Evolutionary conservation across 495 filamentous ascomycete species (phyloP).

Genomic region (Podospora pseudocomata): DNA sequence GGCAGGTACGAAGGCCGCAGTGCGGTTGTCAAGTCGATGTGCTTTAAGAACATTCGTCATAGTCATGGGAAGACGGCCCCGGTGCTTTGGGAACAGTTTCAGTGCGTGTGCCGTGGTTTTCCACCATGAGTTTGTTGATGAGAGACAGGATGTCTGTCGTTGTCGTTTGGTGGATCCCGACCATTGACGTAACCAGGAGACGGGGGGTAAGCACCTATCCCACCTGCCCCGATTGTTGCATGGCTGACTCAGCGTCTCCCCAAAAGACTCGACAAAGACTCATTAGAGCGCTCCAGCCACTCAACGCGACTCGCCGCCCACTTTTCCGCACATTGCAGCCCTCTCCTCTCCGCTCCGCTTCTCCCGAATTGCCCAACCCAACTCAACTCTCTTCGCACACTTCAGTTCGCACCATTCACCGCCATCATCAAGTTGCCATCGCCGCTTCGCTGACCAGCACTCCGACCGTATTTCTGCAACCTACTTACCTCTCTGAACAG

Average conservation of each 20-base stretch:
- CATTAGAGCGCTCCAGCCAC: background rate
- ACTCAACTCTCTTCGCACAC: background rate
- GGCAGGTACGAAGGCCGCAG: conserved; percentile 84
- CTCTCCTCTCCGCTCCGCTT: conserved; percentile 1
- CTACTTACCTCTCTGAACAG: background rate
- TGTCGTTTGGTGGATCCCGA: background rate
- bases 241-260: background rate
- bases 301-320: conserved; percentile 5
- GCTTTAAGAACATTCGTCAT: conserved; percentile 93
- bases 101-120: background rate
- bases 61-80: conserved; percentile 30
- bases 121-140: background rate
- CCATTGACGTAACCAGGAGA: no score
- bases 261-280: background rate
- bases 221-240: background rate
- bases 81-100: conserved; percentile 1
- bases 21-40: conserved; percentile 90
- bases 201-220: no score
- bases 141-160: background rate
- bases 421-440: conserved; percentile 5
- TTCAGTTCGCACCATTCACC: background rate
- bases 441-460: background rate
- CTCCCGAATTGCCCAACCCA: background rate
- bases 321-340: background rate
- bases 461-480: background rate